phyloP scores from a whole-genome alignment of 805 yeast genomes.

The Allodekkera sacchari region DNA sequence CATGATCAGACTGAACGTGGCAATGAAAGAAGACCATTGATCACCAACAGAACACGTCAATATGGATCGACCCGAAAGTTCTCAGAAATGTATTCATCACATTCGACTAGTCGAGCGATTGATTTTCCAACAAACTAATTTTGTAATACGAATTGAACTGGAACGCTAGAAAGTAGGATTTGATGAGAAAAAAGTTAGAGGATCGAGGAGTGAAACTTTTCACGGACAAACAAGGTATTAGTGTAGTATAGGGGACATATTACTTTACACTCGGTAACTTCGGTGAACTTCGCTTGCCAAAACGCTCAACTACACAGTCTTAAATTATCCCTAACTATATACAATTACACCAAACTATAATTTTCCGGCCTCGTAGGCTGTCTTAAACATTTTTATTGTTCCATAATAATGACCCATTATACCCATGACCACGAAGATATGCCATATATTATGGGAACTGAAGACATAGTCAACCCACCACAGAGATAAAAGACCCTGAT shows the following conservation, averaged over 20 bases:
- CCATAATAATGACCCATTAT: slow-evolving; percentile 84
- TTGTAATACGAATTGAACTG: too few species aligned
- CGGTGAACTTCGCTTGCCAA: too few species aligned
- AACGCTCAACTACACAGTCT: too few species aligned
- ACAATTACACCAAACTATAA: background rate
- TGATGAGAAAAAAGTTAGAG: background rate
- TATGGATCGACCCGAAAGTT: slow-evolving; percentile 7
- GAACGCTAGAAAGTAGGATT: background rate
- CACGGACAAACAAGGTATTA: too few species aligned
- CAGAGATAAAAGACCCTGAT: slow-evolving; percentile 39
- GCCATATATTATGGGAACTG: slow-evolving; percentile 91
- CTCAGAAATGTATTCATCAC: slow-evolving; percentile 22
- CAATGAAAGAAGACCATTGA: too few species aligned
- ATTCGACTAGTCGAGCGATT: slow-evolving; percentile 21
- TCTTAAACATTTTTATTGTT: slow-evolving; percentile 58
- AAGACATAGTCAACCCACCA: slow-evolving; percentile 82
- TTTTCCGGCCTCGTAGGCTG: slow-evolving; percentile 6
- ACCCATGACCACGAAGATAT: slow-evolving; percentile 81
- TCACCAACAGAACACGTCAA: too few species aligned
- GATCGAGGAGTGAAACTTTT: slow-evolving; percentile 1
- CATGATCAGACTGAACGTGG: background rate
- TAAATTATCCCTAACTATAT: background rate
- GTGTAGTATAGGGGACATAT: too few species aligned
- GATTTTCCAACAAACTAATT: too few species aligned
- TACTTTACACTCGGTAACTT: too few species aligned